Percentiles rank a stretch among this genome's conserved stretches.
Evolutionary conservation across 208 protist genomes (phyloP).

Genomic region (Novymonas esmeraldas): DNA sequence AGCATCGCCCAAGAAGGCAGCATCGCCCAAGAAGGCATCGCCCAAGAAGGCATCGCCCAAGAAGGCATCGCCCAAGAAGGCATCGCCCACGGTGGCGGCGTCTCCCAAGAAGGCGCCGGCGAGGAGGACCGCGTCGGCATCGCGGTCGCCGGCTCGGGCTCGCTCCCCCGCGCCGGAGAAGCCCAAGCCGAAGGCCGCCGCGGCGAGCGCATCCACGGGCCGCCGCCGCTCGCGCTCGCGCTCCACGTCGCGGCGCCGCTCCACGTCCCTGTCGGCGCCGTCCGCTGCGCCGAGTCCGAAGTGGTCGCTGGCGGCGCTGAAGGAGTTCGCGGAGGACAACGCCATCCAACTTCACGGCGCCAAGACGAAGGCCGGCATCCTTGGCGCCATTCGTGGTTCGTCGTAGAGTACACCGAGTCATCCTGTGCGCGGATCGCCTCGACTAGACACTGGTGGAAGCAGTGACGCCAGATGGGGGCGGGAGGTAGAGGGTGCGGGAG

Average conservation of each 20-base stretch:
- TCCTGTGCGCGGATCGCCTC: no score
- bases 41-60: slow-evolving; percentile 7
- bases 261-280: background rate
- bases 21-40: slow-evolving; percentile 20
- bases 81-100: slow-evolving; percentile 6
- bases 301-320: slow-evolving; percentile 71
- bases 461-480: no score
- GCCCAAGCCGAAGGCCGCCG: slow-evolving; percentile 11
- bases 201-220: slow-evolving; percentile 13
- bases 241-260: slow-evolving; percentile 14
- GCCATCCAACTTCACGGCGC: slow-evolving; percentile 45
- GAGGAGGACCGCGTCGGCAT: slow-evolving; percentile 1
- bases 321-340: slow-evolving; percentile 69
- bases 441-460: no score
- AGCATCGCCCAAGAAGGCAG: background rate
- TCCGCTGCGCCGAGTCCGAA: slow-evolving; percentile 43
- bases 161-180: slow-evolving; percentile 30
- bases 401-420: slow-evolving; percentile 2
- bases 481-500: no score
- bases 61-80: slow-evolving; percentile 1
- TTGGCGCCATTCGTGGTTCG: slow-evolving; percentile 49
- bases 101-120: slow-evolving; percentile 4
- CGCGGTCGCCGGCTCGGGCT: slow-evolving; percentile 22
- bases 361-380: slow-evolving; percentile 64
- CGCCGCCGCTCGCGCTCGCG: slow-evolving; percentile 10